Conservation (phyloP, 305 asterid species). For the Petunia hybrid region DNA sequence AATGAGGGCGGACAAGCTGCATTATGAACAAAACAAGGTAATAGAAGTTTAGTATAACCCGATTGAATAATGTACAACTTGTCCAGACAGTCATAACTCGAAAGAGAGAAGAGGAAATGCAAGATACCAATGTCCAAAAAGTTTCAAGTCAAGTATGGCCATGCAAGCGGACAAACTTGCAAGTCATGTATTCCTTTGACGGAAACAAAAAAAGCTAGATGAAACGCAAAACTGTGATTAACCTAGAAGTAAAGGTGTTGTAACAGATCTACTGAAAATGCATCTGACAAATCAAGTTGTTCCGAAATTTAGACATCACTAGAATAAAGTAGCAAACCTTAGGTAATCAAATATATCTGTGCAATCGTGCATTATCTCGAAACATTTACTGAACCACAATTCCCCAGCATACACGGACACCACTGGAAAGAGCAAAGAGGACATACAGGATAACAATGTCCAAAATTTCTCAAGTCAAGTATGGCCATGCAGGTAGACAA, state of each 20-base stretch:
- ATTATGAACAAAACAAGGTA: constrained; percentile 22
- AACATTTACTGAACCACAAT: constrained; percentile 88
- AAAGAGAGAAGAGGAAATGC: neutral
- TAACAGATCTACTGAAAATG: neutral
- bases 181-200: neutral
- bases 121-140: neutral
- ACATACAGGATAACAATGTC: neutral
- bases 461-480: neutral
- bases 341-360: constrained; percentile 94
- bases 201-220: neutral
- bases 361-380: constrained; percentile 84
- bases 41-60: constrained; percentile 17
- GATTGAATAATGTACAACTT: neutral
- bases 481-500: neutral
- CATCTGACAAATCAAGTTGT: neutral
- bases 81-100: neutral
- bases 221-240: neutral
- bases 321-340: constrained; percentile 62
- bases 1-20: constrained; percentile 64
- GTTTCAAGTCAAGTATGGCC: neutral
- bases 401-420: constrained; percentile 61
- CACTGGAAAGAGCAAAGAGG: neutral
- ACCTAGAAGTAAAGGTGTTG: neutral
- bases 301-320: neutral
- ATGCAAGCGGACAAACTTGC: neutral